Evolutionary conservation across 2,329 filamentous ascomycete species (phyloP).

Genomic region (Pseudogymnoascus sp.): DNA sequence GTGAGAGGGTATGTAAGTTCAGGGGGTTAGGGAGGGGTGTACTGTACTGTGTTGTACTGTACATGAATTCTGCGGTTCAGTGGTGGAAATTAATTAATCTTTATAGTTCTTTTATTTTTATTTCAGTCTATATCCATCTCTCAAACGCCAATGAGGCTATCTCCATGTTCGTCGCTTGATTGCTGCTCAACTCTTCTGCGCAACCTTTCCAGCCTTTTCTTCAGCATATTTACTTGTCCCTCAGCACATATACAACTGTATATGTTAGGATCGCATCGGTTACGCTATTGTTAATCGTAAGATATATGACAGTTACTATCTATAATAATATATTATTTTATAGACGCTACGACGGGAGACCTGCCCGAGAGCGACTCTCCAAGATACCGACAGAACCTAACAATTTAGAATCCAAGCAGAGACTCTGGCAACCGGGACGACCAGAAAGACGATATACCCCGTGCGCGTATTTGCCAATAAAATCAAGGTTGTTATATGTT

Average conservation of each 20-base stretch:
- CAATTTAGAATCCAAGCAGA: not conserved
- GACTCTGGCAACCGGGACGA: not conserved
- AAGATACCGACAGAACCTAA: not conserved
- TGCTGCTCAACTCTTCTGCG: not conserved
- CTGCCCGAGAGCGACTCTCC: not conserved
- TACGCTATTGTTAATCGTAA: too few species aligned
- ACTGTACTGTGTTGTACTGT: not conserved
- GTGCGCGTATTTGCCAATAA: not conserved
- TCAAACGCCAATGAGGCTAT: not conserved
- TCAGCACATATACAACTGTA: not conserved
- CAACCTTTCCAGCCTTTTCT: not conserved
- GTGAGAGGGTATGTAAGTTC: not conserved
- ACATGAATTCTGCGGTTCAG: not conserved
- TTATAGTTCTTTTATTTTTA: not conserved
- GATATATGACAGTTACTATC: not conserved
- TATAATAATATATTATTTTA: not conserved
- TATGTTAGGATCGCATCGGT: not conserved
- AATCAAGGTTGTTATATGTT: not conserved
- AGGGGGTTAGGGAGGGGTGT: not conserved
- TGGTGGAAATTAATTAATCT: slow-evolving; percentile 1
- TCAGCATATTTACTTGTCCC: not conserved
- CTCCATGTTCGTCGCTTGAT: not conserved
- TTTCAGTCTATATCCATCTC: not conserved
- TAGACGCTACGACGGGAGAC: not conserved
- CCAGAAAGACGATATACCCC: not conserved